Base-by-base conservation (phyloP, 768 basidiomycete species). In the Pholiota conissans region DNA sequence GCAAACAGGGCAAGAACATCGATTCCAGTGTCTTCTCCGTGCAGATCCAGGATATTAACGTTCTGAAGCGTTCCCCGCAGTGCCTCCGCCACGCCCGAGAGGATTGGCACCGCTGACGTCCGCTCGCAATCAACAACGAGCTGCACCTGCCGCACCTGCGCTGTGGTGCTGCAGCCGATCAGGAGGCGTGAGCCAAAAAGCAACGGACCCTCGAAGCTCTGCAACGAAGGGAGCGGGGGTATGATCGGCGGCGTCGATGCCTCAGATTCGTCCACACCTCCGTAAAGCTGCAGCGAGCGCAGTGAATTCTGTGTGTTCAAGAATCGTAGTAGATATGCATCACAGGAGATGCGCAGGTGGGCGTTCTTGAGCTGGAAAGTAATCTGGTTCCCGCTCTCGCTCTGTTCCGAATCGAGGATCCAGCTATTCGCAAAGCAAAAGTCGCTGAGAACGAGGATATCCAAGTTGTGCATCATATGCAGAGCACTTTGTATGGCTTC, bases 321-420 rank as follows among this genome's bases (percentile, higher is more conserved):
- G 67, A 87, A 87, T 14, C 71, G 69, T 52, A 78, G 75, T 8
- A 81, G 53, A 47, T 76, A 65, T 0, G 58, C 42, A 61, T 84
- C 81, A 83, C 84, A 86, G 5, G 69, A 61, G 49, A 84, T 73
- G 45, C 74, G 72, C n/a, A 86, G 65, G 24, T 72, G 75, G 3
- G 46, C 65, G 69, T 22, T 86, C 76, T 53, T 77, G 77, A 69
- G 84, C 85, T 14, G 71, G 52, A 48, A 73, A 66, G 20, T 20
- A 9, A 22, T 24, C 1, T 13, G 20, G 6, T 32, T 13, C 30
- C 30, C 30, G 13, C 13, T 32, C 7, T n/a, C 42, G 10, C 22
- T 18, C 2, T 72, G 61, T 1, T 70, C 65, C 45, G 74, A 69
- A 61, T 77, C 67, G 58, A 85, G 66, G 18, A 85, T 66, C 81